A percentile compares a stretch with the other conserved stretches of the same genome.
phyloP scores from a whole-genome alignment of 495 filamentous ascomycete genomes.

The Pyrenopolyporus hunteri region DNA sequence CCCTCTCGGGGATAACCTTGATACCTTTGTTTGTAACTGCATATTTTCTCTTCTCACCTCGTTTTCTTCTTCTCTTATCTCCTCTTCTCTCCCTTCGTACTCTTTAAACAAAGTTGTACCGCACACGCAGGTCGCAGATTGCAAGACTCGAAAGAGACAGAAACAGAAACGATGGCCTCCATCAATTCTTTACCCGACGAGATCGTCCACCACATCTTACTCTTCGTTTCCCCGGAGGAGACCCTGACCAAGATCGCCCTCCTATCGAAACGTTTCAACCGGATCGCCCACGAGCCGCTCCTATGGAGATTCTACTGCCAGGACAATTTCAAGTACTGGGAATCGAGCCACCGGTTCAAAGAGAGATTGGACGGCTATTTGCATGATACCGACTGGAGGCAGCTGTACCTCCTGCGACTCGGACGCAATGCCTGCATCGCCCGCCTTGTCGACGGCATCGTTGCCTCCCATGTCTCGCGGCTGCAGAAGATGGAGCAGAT shows the following conservation, averaged over 20 bases:
- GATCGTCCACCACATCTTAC: slow-evolving; percentile 72
- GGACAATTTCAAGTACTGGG: slow-evolving; percentile 73
- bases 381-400: slow-evolving; percentile 76
- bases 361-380: slow-evolving; percentile 57
- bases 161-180: slow-evolving; percentile 35
- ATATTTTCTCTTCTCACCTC: neutral
- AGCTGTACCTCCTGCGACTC: slow-evolving; percentile 67
- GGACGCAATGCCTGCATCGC: slow-evolving; percentile 60
- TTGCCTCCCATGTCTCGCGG: slow-evolving; percentile 69
- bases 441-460: slow-evolving; percentile 68
- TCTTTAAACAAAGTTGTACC: too few species aligned
- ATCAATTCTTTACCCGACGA: slow-evolving; percentile 68
- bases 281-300: slow-evolving; percentile 69
- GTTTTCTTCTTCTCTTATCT: too few species aligned
- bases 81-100: too few species aligned
- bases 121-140: too few species aligned
- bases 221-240: slow-evolving; percentile 62
- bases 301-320: slow-evolving; percentile 82
- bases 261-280: slow-evolving; percentile 67
- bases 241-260: slow-evolving; percentile 57
- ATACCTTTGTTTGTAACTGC: neutral
- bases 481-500: slow-evolving; percentile 73
- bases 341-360: slow-evolving; percentile 65
- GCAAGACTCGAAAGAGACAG: neutral
- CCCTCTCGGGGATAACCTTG: slow-evolving; percentile 21